A percentile compares a stretch with the other conserved stretches of the same genome.
These are phyloP conservation scores for Xylaria cubensis DNA, from an alignment of 495 filamentous ascomycete species.

Conservation along the genomic window DNA sequence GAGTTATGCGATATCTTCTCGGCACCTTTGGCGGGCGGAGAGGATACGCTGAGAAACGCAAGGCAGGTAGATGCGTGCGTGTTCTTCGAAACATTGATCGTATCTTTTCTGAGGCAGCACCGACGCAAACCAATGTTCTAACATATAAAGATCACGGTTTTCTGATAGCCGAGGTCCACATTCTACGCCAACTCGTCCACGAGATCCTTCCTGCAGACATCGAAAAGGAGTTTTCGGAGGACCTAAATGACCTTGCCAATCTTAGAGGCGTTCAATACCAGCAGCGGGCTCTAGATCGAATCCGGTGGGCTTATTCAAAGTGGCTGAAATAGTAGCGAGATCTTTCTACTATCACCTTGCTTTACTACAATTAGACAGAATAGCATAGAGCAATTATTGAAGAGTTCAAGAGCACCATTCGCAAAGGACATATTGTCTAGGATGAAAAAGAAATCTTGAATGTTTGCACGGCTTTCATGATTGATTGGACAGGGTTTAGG, in stretches of 20 bases:
- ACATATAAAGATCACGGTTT: conserved; percentile 91
- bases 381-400: conserved; percentile 16
- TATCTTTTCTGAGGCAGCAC: conserved; percentile 71
- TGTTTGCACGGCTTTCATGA: neutral
- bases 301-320: conserved; percentile 85
- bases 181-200: conserved; percentile 70
- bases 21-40: conserved; percentile 69
- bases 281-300: conserved; percentile 75
- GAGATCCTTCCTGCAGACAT: conserved; percentile 70
- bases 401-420: neutral
- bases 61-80: conserved; percentile 69
- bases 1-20: conserved; percentile 73
- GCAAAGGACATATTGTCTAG: neutral
- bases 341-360: too few relatives aligned
- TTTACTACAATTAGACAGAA: conserved; percentile 10
- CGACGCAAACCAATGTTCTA: conserved; percentile 68
- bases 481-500: neutral
- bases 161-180: conserved; percentile 85
- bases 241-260: conserved; percentile 82
- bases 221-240: conserved; percentile 81
- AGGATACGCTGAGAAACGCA: conserved; percentile 64
- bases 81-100: conserved; percentile 85
- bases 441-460: neutral
- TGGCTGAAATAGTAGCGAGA: conserved; percentile 58
- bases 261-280: conserved; percentile 77